A percentile compares a stretch with the other conserved stretches of the same genome.
Evolutionary conservation across 148 eudicot species (phyloP).

Genomic region (Fagopyrum tataricum): DNA sequence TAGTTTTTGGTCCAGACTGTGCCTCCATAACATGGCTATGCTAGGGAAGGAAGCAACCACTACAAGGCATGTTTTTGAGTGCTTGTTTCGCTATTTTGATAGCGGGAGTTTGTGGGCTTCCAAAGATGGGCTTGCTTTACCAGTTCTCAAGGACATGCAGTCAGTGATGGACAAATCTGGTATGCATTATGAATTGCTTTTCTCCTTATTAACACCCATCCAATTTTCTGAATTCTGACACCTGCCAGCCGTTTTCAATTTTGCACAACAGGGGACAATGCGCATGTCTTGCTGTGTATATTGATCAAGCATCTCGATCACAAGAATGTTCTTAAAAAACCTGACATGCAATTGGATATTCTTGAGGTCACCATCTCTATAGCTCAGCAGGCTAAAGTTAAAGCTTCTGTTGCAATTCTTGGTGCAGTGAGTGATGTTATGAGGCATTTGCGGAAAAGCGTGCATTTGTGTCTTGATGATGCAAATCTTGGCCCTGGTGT

Average conservation of each 20-base stretch:
- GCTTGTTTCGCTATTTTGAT: constrained; percentile 83
- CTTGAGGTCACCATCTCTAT: constrained; percentile 64
- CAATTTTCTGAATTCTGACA: constrained; percentile 12
- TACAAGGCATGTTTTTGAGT: constrained; percentile 82
- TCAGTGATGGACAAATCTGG: constrained; percentile 74
- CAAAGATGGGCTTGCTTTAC: constrained; percentile 62
- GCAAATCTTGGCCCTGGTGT: constrained; percentile 55
- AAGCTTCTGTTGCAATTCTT: constrained; percentile 67
- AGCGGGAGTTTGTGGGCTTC: constrained; percentile 62
- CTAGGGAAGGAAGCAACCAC: constrained; percentile 77
- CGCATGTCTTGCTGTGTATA: constrained; percentile 68
- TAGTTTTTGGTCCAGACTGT: constrained; percentile 88
- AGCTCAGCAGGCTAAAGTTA: constrained; percentile 54
- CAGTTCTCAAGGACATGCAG: constrained; percentile 88
- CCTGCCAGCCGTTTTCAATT: constrained; percentile 11
- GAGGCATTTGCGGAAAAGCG: constrained; percentile 92
- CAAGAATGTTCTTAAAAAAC: constrained; percentile 79
- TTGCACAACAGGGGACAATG: constrained; percentile 59
- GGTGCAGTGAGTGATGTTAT: constrained; percentile 80
- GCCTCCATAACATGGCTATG: constrained; percentile 83
- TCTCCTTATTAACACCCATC: constrained; percentile 2
- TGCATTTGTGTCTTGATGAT: constrained; percentile 72
- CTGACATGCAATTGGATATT: constrained; percentile 82
- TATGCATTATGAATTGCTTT: constrained; percentile 18
- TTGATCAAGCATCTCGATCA: constrained; percentile 95